A percentile compares a stretch with the other conserved stretches of the same genome.
These are phyloP conservation scores for Psophocarpus tetragonolobus DNA, from an alignment of 306 rosid species.

Conservation along the genomic window DNA sequence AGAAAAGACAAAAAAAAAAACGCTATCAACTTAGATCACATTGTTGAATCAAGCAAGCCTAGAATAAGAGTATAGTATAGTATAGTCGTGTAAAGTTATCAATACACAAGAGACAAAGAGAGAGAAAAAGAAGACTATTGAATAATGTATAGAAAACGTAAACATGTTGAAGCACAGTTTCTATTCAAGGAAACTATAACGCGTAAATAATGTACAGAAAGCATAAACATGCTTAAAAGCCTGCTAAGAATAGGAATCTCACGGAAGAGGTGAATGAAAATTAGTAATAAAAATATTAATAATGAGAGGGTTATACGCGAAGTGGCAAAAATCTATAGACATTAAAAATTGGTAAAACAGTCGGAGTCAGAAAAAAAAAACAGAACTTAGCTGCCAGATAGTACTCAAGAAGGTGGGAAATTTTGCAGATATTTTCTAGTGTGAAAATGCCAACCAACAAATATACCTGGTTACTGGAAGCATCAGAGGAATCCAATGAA, in stretches of 20 bases:
- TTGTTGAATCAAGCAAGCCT: constrained; percentile 23
- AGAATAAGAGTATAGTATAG: background rate
- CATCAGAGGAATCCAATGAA: constrained; percentile 49
- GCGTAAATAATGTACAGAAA: background rate
- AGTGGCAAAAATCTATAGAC: background rate
- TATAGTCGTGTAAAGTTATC: background rate
- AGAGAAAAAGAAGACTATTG: background rate
- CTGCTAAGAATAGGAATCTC: background rate
- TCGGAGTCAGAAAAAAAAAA: background rate
- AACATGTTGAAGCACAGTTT: background rate
- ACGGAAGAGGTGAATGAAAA: constrained; percentile 6
- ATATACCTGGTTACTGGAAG: constrained; percentile 44
- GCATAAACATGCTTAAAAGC: background rate
- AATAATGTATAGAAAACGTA: background rate
- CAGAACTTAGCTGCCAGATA: background rate
- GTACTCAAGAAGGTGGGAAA: constrained; percentile 3
- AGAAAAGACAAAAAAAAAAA: constrained; percentile 3
- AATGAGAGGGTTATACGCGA: background rate
- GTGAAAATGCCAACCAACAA: constrained; percentile 24
- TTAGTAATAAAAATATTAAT: background rate
- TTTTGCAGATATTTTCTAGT: background rate
- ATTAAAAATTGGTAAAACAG: background rate
- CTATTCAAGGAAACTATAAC: constrained; percentile 1
- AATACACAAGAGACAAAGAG: background rate
- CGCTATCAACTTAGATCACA: constrained; percentile 13